Base-by-base conservation (phyloP, 371 early-diverging fungal genomes). In the Rhizopus delemar region DNA sequence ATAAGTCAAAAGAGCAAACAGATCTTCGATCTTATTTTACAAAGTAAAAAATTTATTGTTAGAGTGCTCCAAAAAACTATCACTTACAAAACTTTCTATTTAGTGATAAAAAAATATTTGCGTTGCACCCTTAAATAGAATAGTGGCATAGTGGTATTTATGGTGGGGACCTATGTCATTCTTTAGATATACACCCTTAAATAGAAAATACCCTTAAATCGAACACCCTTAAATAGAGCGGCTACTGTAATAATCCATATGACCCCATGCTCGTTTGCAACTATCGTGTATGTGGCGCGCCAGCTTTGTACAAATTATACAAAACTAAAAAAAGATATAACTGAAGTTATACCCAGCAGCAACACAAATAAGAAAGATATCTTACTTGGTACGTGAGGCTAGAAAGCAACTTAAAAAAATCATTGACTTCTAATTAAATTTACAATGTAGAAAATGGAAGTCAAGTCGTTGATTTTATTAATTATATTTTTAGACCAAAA, bases 401-500 rank as follows among this genome's bases (percentile, higher is more conserved):
- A 11, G 49, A 48, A 29, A 48, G 49, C 5, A 48, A 48, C 49
- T 48, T 41, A n/a, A n/a, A n/a, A n/a, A n/a, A n/a, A n/a, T n/a
- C n/a, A n/a, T n/a, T 53, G 53, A 41, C 38, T 34, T 46, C 46
- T 55, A 55, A 55, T 45, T n/a, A 46, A 46, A 55, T 55, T 5
- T 41, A 55, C 45, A n/a, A n/a, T 34, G 41, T 46, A 55, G 56
- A 55, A 34, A 55, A 46, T 55, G 56, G 33, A 45, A 55, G 56
- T 55, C 56, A 55, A 45, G 33, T 55, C 15, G 46, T 55, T 22
- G 56, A 56, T 28, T 56, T 56, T 32, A 16, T 56, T 3, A 56
- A 56, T 34, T 46, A 56, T 32, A 46, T 36, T 56, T 56, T 15
- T 48, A 32, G 56, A 48, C 56, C 56, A 56, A 56, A 56, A 36